Evolutionary conservation across 2,329 filamentous ascomycete species (phyloP).

Genomic region (Fusarium sp.): DNA sequence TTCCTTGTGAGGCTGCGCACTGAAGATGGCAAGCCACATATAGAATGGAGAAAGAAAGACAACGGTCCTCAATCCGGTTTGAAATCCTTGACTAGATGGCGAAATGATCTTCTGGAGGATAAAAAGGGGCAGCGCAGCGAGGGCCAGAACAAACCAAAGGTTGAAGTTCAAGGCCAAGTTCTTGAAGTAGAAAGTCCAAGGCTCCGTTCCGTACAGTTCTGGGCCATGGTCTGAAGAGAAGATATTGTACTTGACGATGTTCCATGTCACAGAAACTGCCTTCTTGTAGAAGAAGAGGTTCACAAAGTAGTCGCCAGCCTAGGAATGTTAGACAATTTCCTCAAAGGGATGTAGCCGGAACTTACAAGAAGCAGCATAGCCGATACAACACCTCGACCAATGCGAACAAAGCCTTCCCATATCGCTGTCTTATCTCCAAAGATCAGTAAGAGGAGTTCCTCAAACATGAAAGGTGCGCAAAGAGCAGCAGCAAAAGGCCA

Average conservation of each 20-base stretch:
- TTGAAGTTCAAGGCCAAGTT: constrained; percentile 96
- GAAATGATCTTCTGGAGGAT: constrained; percentile 76
- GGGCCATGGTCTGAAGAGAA: constrained; percentile 86
- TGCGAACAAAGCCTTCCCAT: constrained; percentile 67
- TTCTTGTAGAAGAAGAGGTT: constrained; percentile 90
- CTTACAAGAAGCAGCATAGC: constrained; percentile 77
- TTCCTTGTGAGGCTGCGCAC: constrained; percentile 93
- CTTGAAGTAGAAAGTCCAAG: constrained; percentile 95
- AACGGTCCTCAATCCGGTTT: constrained; percentile 78
- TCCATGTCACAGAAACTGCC: constrained; percentile 81
- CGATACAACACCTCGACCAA: constrained; percentile 74
- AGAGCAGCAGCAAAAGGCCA: constrained; percentile 95
- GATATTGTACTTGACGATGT: constrained; percentile 96
- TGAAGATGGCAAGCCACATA: constrained; percentile 93
- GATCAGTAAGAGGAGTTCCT: constrained; percentile 73
- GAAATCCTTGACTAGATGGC: constrained; percentile 69
- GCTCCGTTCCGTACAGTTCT: constrained; percentile 93
- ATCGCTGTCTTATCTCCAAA: constrained; percentile 69
- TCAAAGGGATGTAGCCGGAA: background rate
- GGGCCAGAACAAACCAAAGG: constrained; percentile 86
- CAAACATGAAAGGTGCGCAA: constrained; percentile 80
- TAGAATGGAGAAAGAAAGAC: constrained; percentile 90
- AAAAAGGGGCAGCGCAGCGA: constrained; percentile 80
- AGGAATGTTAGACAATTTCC: background rate
- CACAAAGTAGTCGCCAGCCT: constrained; percentile 76